Percentiles rank a stretch among this genome's conserved stretches.
Conservation (phyloP, 2,329 filamentous ascomycete species). For the Elsinoe batatas region DNA sequence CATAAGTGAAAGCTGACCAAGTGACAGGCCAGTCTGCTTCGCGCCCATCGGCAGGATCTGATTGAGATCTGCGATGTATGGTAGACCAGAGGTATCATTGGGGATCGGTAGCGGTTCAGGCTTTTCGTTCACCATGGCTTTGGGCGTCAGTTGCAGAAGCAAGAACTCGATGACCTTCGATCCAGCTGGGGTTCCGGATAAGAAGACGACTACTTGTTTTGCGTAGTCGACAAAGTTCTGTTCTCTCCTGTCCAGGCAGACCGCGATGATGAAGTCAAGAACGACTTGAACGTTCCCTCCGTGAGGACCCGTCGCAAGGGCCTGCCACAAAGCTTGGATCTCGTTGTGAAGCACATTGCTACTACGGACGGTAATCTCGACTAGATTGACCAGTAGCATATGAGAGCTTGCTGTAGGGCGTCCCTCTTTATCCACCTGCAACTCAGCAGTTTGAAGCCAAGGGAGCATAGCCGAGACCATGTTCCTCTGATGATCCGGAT, state of each 20-base stretch:
- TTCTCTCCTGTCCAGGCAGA: constrained; percentile 87
- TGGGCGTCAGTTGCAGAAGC: constrained; percentile 79
- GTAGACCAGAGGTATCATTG: constrained; percentile 62
- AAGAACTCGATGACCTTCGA: constrained; percentile 92
- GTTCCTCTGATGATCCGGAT: constrained; percentile 76
- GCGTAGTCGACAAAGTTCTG: constrained; percentile 98
- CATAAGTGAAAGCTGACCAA: constrained; percentile 88
- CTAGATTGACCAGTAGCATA: constrained; percentile 85
- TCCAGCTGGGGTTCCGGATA: constrained; percentile 76
- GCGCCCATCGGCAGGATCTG: constrained; percentile 74
- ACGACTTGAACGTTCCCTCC: constrained; percentile 90
- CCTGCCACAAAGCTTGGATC: constrained; percentile 95
- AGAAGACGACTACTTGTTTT: constrained; percentile 94
- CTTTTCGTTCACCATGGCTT: constrained; percentile 94
- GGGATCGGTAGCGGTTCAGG: constrained; percentile 58
- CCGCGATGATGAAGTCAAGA: constrained; percentile 88
- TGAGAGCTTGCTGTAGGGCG: constrained; percentile 87
- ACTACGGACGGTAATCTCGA: constrained; percentile 92
- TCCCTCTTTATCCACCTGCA: constrained; percentile 84
- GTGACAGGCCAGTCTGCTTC: constrained; percentile 76
- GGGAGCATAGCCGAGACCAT: constrained; percentile 90
- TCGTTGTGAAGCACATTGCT: constrained; percentile 86
- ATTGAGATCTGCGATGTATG: constrained; percentile 79
- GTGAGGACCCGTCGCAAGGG: constrained; percentile 83
- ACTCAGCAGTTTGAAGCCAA: constrained; percentile 90